Evolutionary conservation across 345 rosid genomes (phyloP).

Genomic region (Adansonia digitata): DNA sequence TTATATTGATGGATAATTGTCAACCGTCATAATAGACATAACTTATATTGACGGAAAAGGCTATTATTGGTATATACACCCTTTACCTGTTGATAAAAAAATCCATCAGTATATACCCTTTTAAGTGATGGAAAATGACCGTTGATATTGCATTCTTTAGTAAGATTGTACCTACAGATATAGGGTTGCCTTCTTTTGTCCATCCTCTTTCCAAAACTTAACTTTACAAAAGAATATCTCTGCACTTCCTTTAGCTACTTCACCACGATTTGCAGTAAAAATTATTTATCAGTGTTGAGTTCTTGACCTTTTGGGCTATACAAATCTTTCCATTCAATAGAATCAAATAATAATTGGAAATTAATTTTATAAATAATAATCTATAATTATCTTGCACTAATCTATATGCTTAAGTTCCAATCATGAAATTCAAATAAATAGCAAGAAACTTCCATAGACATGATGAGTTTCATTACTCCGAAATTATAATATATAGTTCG

Average conservation of each 20-base stretch:
- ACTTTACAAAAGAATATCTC: slow-evolving; percentile 95
- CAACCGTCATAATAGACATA: too few relatives aligned
- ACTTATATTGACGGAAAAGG: too few relatives aligned
- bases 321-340: neutral
- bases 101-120: too few relatives aligned
- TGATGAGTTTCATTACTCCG: neutral
- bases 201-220: slow-evolving; percentile 98
- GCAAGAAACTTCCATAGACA: neutral
- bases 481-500: neutral
- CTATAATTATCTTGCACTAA: neutral
- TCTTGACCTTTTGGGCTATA: neutral
- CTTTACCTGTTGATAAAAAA: too few relatives aligned
- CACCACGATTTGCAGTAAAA: slow-evolving; percentile 68
- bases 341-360: neutral
- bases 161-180: slow-evolving; percentile 83
- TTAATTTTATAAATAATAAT: neutral
- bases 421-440: neutral
- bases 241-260: slow-evolving; percentile 85
- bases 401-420: neutral
- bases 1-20: too few relatives aligned
- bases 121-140: too few relatives aligned
- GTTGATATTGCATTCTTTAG: slow-evolving; percentile 15
- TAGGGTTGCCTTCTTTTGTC: slow-evolving; percentile 90
- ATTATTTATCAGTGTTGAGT: neutral
- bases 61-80: too few relatives aligned